Evolutionary conservation across 1,284 basidiomycete genomes (phyloP).

Genomic region (Grifola frondosa): DNA sequence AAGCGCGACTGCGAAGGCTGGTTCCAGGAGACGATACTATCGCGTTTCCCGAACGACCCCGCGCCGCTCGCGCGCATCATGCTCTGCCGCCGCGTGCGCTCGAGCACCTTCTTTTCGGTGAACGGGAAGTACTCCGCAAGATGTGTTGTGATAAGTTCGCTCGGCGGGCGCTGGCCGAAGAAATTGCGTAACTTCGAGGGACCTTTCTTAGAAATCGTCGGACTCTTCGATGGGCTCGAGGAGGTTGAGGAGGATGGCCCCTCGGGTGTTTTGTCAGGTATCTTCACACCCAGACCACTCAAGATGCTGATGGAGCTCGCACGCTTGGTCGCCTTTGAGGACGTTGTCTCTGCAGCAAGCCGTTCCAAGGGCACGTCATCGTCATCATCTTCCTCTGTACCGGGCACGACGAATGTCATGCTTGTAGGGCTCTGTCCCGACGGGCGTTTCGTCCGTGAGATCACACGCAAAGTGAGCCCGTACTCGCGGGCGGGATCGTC

Average conservation of each 20-base stretch:
- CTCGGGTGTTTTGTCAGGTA: slow-evolving; percentile 64
- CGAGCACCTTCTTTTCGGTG: slow-evolving; percentile 86
- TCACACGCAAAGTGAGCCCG: slow-evolving; percentile 73
- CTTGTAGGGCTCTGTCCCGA: slow-evolving; percentile 24
- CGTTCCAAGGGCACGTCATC: slow-evolving; percentile 35
- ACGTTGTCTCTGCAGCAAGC: slow-evolving; percentile 19
- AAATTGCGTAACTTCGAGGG: slow-evolving; percentile 89
- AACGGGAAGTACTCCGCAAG: slow-evolving; percentile 95
- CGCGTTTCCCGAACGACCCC: slow-evolving; percentile 24
- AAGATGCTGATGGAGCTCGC: slow-evolving; percentile 94
- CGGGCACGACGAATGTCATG: slow-evolving; percentile 35
- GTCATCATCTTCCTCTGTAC: slow-evolving; percentile 32
- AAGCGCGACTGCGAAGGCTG: slow-evolving; percentile 52
- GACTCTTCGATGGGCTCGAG: slow-evolving; percentile 25
- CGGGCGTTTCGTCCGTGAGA: slow-evolving; percentile 37
- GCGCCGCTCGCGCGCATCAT: slow-evolving; percentile 56
- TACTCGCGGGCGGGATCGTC: slow-evolving; percentile 82
- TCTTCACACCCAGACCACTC: slow-evolving; percentile 83
- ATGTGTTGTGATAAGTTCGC: slow-evolving; percentile 96
- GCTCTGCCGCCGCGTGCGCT: slow-evolving; percentile 83
- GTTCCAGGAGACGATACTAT: slow-evolving; percentile 39
- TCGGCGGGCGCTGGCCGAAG: slow-evolving; percentile 96
- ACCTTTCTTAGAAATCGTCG: slow-evolving; percentile 40
- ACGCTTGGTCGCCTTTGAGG: slow-evolving; percentile 76
- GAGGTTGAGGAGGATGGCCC: slow-evolving; percentile 31